Base-by-base conservation (phyloP, 768 basidiomycete genomes). In the Ramaria sp. region DNA sequence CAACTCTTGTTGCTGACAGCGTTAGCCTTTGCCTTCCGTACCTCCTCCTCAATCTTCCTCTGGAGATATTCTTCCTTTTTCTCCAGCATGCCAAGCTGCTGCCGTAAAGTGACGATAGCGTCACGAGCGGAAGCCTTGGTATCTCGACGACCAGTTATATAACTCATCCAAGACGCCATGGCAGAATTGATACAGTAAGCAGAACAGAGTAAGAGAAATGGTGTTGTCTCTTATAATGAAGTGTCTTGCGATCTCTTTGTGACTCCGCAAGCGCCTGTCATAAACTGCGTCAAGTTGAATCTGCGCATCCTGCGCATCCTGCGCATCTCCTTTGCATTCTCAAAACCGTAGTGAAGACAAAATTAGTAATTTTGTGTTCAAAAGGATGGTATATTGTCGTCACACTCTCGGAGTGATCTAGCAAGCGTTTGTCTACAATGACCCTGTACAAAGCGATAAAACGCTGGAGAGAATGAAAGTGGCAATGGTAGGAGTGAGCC, bases 21-120 rank as follows among this genome's bases (percentile, higher is more conserved):
- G 67, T 97, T 96, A 30, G 84, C 81, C 67, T 78, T 85, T 15
- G 96, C 96, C 73, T 90, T 95, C 77, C 83, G 83, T 62, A 82
- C 60, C 64, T 98, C 95, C 59, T 96, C 92, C 51, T 95, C 92
- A 60, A 96, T 88, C 82, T 94, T 92, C 81, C 88, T 93, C 77
- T 87, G 85, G 58, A 97, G 73, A 69, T 89, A 77, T 68, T 98
- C 95, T 73, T 97, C 96, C 76, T 95, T 97, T 90, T 97, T 99
- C 80, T 97, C 93, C 61, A 98, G 82, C 83, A 95, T 87, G 70
- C 90, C 81, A 58, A 97, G 78, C 67, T 98, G 93, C 71, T 95
- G 86, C 64, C 95, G 82, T 61, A 99, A 75, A 43, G 78, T 78
- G 57, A 98, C 87, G 67, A 99, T 99, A 47, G 96, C 90, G 66